Base-by-base conservation (phyloP, 1,284 basidiomycete species). In the Agaricales sp. region DNA sequence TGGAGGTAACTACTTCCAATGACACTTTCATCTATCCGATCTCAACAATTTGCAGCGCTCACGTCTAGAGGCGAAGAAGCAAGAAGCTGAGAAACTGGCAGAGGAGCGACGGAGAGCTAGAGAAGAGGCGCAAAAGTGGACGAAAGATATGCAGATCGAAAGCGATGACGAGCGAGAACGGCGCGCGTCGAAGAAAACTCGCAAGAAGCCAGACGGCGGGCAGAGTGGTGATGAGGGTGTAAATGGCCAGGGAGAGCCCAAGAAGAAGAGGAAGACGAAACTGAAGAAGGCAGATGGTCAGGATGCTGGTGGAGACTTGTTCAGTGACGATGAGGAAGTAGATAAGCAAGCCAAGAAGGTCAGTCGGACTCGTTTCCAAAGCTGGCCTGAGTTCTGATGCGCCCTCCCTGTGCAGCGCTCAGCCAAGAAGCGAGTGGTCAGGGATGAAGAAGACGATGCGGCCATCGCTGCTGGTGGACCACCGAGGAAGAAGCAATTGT, bases 111-210 rank as follows among this genome's bases (percentile, higher is more conserved):
- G 80, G 37, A 61, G 75, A 47, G 87, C 86, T 21, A 71, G 85
- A n/a, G 89, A 89, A 61, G 80, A 92, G 61, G 87, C 84, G 1
- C 70, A 78, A 58, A 77, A 81, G 61, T 89, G 85, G 87, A 81
- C 80, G 26, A 64, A 74, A 43, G 80, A 82, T 53, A 72, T 79
- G 13, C 71, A 73, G 54, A 60, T 62, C 11, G 55, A 56, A 20
- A 53, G 46, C n/a, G 54, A 52, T 37, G 53, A 57, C 2, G 60
- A 52, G 23, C 58, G 61, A 30, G 52, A 52, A 25, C 49, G 58
- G 50, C 35, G 51, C 3, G 54, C 55, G 20, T 43, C 53, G 8
- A 61, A 58, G 46, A 54, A 55, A 50, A 58, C 55, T 50, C 49
- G 55, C 26, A 55, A 58, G 41, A 48, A 58, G 51, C 51, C 53